Evolutionary conservation across 2,329 filamentous ascomycete species (phyloP).

Genomic region (Raffaelea deltoideospora): DNA sequence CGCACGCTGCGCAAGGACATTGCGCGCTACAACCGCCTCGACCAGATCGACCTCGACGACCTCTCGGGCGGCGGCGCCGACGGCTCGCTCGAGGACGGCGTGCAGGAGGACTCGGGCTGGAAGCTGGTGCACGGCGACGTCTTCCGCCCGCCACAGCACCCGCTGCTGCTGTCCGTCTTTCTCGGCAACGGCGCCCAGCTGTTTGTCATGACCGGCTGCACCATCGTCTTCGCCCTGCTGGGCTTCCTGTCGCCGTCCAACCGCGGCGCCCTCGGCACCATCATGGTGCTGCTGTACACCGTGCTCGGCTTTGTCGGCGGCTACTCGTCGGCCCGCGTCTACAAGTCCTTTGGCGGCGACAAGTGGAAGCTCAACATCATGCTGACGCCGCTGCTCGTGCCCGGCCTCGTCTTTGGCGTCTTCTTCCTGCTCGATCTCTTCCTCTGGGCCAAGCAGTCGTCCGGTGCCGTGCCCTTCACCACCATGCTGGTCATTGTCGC

Average conservation of each 20-base stretch:
- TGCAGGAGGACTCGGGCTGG: slow-evolving; percentile 97
- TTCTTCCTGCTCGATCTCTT: slow-evolving; percentile 97
- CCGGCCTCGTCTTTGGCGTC: slow-evolving; percentile 66
- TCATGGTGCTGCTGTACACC: slow-evolving; percentile 87
- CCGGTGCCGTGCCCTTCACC: slow-evolving; percentile 86
- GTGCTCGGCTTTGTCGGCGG: slow-evolving; percentile 85
- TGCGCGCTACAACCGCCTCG: slow-evolving; percentile 86
- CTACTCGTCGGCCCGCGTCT: slow-evolving; percentile 77
- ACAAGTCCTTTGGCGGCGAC: slow-evolving; percentile 87
- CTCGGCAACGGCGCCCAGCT: slow-evolving; percentile 90
- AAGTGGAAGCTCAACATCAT: slow-evolving; percentile 89
- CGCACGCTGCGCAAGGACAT: slow-evolving; percentile 89
- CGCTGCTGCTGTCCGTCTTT: slow-evolving; percentile 72
- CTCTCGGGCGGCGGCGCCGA: slow-evolving; percentile 63
- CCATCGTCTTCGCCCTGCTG: slow-evolving; percentile 82
- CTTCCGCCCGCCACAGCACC: slow-evolving; percentile 73
- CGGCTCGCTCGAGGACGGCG: slow-evolving; percentile 70
- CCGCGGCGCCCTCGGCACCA: slow-evolving; percentile 81
- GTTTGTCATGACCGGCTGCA: slow-evolving; percentile 93
- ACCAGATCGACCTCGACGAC: slow-evolving; percentile 82
- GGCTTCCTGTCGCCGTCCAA: slow-evolving; percentile 94
- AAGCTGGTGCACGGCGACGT: slow-evolving; percentile 97
- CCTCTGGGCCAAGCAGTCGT: slow-evolving; percentile 84
- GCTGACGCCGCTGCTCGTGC: slow-evolving; percentile 73
- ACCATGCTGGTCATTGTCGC: slow-evolving; percentile 89